phyloP scores from a whole-genome alignment of 352 stramenopile species.

The Blastocystis hominis region DNA sequence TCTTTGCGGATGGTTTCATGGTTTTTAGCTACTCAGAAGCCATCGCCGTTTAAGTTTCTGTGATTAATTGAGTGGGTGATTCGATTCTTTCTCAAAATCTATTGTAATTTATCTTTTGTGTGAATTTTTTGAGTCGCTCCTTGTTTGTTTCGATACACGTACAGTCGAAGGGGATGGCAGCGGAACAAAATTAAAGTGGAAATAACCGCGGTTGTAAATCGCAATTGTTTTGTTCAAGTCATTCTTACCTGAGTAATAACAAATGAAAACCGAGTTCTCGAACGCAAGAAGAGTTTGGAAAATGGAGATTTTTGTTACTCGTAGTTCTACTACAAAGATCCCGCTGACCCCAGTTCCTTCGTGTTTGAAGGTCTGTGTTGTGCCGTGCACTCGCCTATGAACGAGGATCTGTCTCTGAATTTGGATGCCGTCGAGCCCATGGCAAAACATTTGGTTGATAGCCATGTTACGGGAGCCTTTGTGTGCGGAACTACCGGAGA shows the following conservation, averaged over 20 bases:
- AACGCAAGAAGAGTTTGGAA: constrained; percentile 19
- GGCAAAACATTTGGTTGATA: constrained; percentile 40
- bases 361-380: constrained; percentile 45
- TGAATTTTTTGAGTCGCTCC: not conserved
- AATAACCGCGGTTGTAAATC: not conserved
- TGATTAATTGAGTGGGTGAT: not conserved
- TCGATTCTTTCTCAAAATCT: not conserved
- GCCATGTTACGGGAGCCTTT: constrained; percentile 38
- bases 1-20: not conserved
- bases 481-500: constrained; percentile 52
- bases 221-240: not conserved
- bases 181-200: not conserved
- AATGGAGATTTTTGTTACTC: not conserved
- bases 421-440: constrained; percentile 23
- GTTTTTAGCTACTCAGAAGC: not conserved
- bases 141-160: not conserved
- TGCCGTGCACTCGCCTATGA: constrained; percentile 50
- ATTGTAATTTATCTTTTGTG: constrained; percentile 31
- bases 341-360: constrained; percentile 53
- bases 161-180: no score
- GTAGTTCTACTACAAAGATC: constrained; percentile 21
- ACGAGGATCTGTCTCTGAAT: constrained; percentile 51
- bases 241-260: not conserved
- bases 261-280: constrained; percentile 55
- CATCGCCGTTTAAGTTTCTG: constrained; percentile 46